Evolutionary conservation across 169 alveolate genomes (phyloP), one percentile per base, ranked within the genome.

Genomic region (Plasmodium coatneyi): DNA sequence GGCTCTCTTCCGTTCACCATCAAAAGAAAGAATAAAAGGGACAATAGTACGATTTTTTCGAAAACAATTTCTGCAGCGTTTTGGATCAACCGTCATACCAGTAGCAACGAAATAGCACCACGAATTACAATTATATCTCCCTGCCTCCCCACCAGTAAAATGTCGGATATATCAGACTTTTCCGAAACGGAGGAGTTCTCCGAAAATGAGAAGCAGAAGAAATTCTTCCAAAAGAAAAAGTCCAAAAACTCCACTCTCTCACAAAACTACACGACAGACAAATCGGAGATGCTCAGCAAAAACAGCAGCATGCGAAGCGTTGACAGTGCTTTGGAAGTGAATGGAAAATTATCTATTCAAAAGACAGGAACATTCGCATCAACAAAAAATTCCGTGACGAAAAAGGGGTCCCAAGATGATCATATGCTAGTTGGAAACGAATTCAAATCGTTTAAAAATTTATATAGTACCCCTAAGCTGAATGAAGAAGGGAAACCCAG

Each of bases 91-190:
- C 56, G 56, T 12, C 16, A 12, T 46, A 46, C n/a, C n/a, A 12
- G 10, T 46, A 46, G 56, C n/a, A 12, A 12, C 56, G 56, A 46
- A 46, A 12, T 12, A 46, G 56, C 16, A 46, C 0, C 19, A 9
- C n/a, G n/a, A 46, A 46, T 12, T 46, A 34, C 25, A 60, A 60
- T 19, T 34, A 19, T 60, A 60, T 56, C 19, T 7, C 34, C 14
- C 74, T 12, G n/a, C 6, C 74, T 7, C 32, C 10, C 34, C 1
- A 25, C 1, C 34, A 28, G 28, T 22, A 81, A 72, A 84, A 84
- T 84, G 92, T 84, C 92, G 32, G 92, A 84, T 36, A 84, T 84
- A 49, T 84, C 92, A 9, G 92, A 84, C 39, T 84, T 84, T 36
- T 84, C 92, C 14, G 92, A 74, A 28, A 74, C 32, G 6, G 84